Conservation (phyloP, 345 rosid species). For the Bretschneidera sinensis region DNA sequence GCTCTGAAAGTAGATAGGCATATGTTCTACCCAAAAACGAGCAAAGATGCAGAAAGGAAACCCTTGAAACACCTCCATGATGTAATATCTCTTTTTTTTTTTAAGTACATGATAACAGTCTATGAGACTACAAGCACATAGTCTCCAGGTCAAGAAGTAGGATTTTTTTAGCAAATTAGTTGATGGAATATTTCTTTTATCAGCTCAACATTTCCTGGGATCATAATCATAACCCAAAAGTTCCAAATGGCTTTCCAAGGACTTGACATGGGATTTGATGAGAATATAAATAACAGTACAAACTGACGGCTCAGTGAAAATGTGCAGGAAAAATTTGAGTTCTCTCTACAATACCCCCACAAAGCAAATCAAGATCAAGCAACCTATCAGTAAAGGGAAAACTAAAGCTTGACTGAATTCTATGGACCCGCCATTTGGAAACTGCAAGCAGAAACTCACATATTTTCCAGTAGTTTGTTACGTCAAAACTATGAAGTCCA, state of each 20-base stretch:
- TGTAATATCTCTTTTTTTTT: too few species aligned
- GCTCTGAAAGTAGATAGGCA: neutral
- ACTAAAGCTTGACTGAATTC: neutral
- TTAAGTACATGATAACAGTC: too few species aligned
- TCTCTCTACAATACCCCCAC: too few species aligned
- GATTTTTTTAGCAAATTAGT: neutral
- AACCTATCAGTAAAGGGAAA: neutral
- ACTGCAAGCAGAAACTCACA: neutral
- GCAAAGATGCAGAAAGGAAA: neutral
- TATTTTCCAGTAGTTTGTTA: neutral
- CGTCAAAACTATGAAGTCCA: neutral
- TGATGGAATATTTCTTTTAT: neutral
- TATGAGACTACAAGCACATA: too few species aligned
- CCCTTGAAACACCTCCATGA: neutral
- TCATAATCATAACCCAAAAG: too few species aligned
- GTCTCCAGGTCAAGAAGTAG: neutral
- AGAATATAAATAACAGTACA: neutral
- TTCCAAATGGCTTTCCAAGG: neutral
- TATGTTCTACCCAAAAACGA: neutral
- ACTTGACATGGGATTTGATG: neutral
- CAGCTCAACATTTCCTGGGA: neutral
- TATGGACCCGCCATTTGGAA: neutral
- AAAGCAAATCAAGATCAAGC: too few species aligned
- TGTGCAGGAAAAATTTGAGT: too few species aligned
- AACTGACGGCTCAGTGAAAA: neutral